Evolutionary conservation across 139 green algal species (phyloP).

Genomic region (Chlorella sp.): DNA sequence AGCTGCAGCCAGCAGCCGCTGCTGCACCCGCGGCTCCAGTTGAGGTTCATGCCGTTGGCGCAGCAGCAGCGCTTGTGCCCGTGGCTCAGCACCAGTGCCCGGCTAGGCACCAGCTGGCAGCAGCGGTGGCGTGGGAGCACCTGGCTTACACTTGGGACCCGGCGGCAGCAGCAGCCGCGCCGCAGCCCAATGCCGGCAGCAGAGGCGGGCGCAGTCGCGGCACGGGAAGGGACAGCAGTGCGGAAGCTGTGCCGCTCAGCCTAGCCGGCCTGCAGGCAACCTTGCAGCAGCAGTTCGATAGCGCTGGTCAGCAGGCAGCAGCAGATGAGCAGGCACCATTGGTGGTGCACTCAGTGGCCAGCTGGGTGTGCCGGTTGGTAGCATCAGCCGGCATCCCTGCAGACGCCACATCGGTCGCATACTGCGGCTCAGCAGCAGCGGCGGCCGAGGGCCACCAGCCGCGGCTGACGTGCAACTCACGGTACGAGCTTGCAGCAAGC

Average conservation of each 20-base stretch:
- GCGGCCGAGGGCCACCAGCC: neutral
- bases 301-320: neutral
- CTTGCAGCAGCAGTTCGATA: neutral
- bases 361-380: slow-evolving; percentile 7
- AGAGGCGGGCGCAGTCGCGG: neutral
- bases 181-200: neutral
- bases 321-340: neutral
- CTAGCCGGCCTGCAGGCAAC: neutral
- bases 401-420: neutral
- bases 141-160: neutral
- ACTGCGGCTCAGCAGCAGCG: neutral
- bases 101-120: slow-evolving; percentile 2
- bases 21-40: neutral
- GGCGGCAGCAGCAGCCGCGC: neutral
- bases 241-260: neutral
- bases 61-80: neutral
- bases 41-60: neutral
- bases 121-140: slow-evolving; percentile 13
- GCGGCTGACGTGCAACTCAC: neutral
- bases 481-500: neutral
- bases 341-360: neutral
- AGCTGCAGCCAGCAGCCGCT: neutral
- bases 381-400: neutral
- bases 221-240: too few species aligned
- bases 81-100: neutral